Percentiles rank a stretch among this genome's conserved stretches.
phyloP scores from a whole-genome alignment of 2,329 filamentous ascomycete species.

The Cadophora sp. region DNA sequence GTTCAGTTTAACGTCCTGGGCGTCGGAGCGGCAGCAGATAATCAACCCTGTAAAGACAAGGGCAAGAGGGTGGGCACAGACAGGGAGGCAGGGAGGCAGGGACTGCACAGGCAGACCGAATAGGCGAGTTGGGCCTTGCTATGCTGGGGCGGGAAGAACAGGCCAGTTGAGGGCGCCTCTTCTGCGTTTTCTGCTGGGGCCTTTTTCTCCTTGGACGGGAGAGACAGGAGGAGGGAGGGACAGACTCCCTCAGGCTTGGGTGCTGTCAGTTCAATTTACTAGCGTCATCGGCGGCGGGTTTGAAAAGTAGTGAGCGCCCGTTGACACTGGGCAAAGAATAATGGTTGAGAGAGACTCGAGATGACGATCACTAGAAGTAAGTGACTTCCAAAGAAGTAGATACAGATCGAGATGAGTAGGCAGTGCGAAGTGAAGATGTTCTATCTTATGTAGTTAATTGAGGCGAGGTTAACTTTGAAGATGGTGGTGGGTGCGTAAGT shows the following conservation, averaged over 20 bases:
- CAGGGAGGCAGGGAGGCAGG: not conserved
- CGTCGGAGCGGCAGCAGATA: constrained; percentile 12
- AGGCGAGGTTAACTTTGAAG: not conserved
- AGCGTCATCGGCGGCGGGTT: constrained; percentile 3
- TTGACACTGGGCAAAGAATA: not conserved
- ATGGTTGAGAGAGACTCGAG: not conserved
- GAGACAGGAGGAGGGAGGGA: not conserved
- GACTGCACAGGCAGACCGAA: not conserved
- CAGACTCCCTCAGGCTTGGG: constrained; percentile 10
- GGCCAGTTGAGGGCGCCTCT: constrained; percentile 6
- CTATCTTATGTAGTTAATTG: not conserved
- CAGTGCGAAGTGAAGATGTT: not conserved
- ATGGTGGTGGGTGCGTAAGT: constrained; percentile 5
- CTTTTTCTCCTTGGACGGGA: not conserved
- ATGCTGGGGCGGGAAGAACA: constrained; percentile 14
- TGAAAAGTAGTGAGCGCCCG: not conserved
- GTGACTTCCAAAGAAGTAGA: not conserved
- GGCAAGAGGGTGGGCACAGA: not conserved
- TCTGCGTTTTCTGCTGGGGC: not conserved
- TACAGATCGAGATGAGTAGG: not conserved
- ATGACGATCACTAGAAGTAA: not conserved
- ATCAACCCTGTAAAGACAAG: constrained; percentile 2
- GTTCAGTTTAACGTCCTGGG: not conserved
- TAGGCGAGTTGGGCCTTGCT: not conserved
- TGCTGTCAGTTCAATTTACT: constrained; percentile 20